A percentile compares a stretch with the other conserved stretches of the same genome.
Conservation (phyloP, 208 protist species). For the Trypanosoma caninum region DNA sequence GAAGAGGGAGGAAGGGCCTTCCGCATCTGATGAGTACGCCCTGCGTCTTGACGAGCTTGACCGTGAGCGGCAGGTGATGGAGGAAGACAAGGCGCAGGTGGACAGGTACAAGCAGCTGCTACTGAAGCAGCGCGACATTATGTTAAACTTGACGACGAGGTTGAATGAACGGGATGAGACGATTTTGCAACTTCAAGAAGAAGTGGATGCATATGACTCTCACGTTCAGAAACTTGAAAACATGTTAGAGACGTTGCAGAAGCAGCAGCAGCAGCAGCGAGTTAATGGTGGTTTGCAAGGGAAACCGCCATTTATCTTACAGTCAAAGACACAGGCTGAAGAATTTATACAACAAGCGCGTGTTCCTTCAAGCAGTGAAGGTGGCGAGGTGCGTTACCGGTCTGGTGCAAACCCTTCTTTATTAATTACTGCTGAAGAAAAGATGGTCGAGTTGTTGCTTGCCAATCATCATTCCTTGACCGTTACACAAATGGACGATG, state of each 20-base stretch:
- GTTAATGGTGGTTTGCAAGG: neutral
- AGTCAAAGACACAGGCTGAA: slow-evolving; percentile 26
- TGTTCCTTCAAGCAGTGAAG: slow-evolving; percentile 4
- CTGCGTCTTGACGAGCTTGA: slow-evolving; percentile 80
- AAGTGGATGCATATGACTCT: slow-evolving; percentile 82
- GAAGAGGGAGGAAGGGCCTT: slow-evolving; percentile 40
- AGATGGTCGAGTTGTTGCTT: slow-evolving; percentile 60
- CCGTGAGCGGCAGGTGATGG: slow-evolving; percentile 66
- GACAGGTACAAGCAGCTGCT: slow-evolving; percentile 95
- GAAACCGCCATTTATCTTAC: neutral
- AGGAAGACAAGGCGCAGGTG: slow-evolving; percentile 92
- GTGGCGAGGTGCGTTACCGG: slow-evolving; percentile 27
- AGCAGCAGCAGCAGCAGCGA: slow-evolving; percentile 18
- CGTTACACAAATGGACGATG: slow-evolving; percentile 2
- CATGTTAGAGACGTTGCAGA: slow-evolving; percentile 33
- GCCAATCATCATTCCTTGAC: neutral
- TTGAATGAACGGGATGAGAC: slow-evolving; percentile 93
- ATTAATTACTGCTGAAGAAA: slow-evolving; percentile 53
- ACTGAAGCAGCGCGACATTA: slow-evolving; percentile 96
- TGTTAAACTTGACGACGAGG: slow-evolving; percentile 91
- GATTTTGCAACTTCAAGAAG: slow-evolving; percentile 84
- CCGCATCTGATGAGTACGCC: slow-evolving; percentile 54
- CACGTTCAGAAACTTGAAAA: slow-evolving; percentile 76
- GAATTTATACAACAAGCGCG: slow-evolving; percentile 38
- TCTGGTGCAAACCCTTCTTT: slow-evolving; percentile 33